Base-by-base conservation (phyloP, 495 filamentous ascomycete genomes). In the Niebla homalea region DNA sequence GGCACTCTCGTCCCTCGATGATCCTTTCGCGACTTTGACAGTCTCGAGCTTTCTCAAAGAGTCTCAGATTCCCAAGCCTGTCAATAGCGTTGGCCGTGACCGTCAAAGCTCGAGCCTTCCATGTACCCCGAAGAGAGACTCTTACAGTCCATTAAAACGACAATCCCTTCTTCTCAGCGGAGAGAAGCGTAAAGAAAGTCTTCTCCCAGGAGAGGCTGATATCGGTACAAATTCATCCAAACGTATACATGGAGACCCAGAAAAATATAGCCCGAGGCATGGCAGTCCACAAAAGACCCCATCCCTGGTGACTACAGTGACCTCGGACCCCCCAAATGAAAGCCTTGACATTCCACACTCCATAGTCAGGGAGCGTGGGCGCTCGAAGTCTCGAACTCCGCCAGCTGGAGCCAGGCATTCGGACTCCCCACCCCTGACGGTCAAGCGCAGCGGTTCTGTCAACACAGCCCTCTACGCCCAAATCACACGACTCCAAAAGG, bases 401-500 rank as follows among this genome's bases (percentile, higher is more conserved):
- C 43, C 23, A 36, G 36, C 45, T 48, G 36, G 16, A 10, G 25
- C 48, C 15, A 6, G 18, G 16, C 1, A 41, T 22, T 41, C 16
- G 29, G 23, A 37, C 51, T 19, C 38, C 12, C 19, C 25, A 20
- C 57, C 53, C 16, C 47, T 43, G 22, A 37, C 23, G 14, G 45
- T 62, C 42, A 45, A 48, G 25, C 57, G 44, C 12, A 56, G 43
- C 39, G 39, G 58, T 12, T 48, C 58, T 11, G 58, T 60, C 39
- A 70, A 68, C 18, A 60, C 65, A 1, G 57, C 65, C 1, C 62
- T 78, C 6, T 68, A 75, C 37, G 48, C 56, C 0, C 70, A 71
- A 50, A 71, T 76, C 15, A 63, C 66, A 38, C 61, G 53, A 32
- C 51, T 79, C 5, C 71, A 74, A 48, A 61, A 52, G 26, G 67